phyloP scores from a whole-genome alignment of 495 filamentous ascomycete species.

The Hypoxylon trugodes region DNA sequence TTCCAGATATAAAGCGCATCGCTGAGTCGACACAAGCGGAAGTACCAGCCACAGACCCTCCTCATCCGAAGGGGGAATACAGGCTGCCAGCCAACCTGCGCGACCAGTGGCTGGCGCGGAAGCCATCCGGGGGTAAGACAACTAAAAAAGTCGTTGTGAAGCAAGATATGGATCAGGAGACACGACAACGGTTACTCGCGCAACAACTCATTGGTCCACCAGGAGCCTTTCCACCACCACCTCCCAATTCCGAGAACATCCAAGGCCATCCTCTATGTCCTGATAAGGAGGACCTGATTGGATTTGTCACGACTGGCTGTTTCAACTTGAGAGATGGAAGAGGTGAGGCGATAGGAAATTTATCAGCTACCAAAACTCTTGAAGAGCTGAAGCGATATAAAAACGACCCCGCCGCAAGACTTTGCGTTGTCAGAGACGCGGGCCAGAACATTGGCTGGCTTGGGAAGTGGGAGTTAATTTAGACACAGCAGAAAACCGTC shows the following conservation, averaged over 20 bases:
- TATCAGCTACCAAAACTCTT: constrained; percentile 68
- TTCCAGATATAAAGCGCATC: constrained; percentile 41
- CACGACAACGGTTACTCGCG: constrained; percentile 61
- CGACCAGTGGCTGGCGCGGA: constrained; percentile 56
- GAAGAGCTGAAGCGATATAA: constrained; percentile 41
- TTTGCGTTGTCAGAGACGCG: constrained; percentile 83
- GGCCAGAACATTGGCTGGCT: constrained; percentile 81
- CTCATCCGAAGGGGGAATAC: background rate
- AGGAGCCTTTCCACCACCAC: constrained; percentile 34
- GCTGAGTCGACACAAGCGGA: constrained; percentile 46
- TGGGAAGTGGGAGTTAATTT: constrained; percentile 80
- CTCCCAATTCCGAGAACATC: constrained; percentile 45
- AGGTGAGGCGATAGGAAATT: constrained; percentile 76
- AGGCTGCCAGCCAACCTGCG: constrained; percentile 49
- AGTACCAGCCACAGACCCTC: constrained; percentile 52
- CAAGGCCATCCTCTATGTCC: constrained; percentile 73
- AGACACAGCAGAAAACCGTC: background rate
- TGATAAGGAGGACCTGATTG: constrained; percentile 79
- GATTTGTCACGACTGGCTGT: constrained; percentile 89
- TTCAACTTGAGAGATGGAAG: constrained; percentile 82
- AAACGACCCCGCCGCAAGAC: constrained; percentile 50
- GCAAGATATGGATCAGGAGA: constrained; percentile 44
- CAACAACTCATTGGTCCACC: constrained; percentile 56
- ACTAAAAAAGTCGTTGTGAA: constrained; percentile 29
- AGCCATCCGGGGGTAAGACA: constrained; percentile 20